Conservation (phyloP, 805 yeast species). For the Cyberlindnera maclurae region DNA sequence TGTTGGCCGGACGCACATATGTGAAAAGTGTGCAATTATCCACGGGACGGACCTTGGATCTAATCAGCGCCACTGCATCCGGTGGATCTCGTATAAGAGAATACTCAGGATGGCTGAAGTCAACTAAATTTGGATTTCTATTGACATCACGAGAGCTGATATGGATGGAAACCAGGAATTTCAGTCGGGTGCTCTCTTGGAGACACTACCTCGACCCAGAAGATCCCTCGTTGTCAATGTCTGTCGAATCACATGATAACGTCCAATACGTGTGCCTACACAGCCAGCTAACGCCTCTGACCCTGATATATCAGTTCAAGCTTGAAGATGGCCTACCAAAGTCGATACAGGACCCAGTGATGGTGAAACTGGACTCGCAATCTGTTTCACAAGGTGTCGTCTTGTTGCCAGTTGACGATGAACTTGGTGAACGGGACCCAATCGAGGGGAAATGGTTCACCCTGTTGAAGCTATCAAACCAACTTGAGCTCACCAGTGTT, state of each 20-base stretch:
- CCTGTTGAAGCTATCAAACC: slow-evolving; percentile 7
- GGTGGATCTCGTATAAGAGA: slow-evolving; percentile 32
- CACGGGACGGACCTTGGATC: slow-evolving; percentile 24
- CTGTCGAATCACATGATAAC: slow-evolving; percentile 22
- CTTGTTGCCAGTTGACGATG: slow-evolving; percentile 6
- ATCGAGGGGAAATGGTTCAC: slow-evolving; percentile 2
- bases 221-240: slow-evolving; percentile 47
- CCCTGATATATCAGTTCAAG: slow-evolving; percentile 30
- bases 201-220: slow-evolving; percentile 52
- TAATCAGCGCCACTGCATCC: slow-evolving; percentile 24
- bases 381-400: slow-evolving; percentile 1
- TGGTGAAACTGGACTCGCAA: slow-evolving; percentile 5
- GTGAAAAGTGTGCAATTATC: slow-evolving; percentile 28
- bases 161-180: slow-evolving; percentile 35
- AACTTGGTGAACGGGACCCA: not conserved
- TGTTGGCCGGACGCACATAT: slow-evolving; percentile 38
- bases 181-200: slow-evolving; percentile 59
- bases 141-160: slow-evolving; percentile 64
- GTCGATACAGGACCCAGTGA: slow-evolving; percentile 32
- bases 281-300: slow-evolving; percentile 27
- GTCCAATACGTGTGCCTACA: slow-evolving; percentile 19
- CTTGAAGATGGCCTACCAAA: slow-evolving; percentile 28
- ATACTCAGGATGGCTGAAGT: slow-evolving; percentile 23
- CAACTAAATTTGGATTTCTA: slow-evolving; percentile 36
- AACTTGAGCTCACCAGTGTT: slow-evolving; percentile 1